phyloP scores from a whole-genome alignment of 768 basidiomycete genomes.

The Kwoniella pini region DNA sequence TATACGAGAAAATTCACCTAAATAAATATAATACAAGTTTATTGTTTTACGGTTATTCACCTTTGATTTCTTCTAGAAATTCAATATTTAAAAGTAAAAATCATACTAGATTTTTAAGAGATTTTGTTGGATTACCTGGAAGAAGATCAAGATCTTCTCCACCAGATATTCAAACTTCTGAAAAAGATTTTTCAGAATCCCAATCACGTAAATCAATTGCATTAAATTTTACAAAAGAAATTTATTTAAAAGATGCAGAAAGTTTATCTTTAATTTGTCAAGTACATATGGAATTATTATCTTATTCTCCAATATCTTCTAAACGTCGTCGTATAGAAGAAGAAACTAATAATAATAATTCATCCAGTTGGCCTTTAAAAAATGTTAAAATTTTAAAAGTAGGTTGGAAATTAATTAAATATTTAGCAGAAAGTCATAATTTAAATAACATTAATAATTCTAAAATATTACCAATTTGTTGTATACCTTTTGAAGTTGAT shows the following conservation, averaged over 20 bases:
- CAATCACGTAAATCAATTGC: constrained; percentile 2
- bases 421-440: constrained; percentile 2
- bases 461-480: constrained; percentile 9
- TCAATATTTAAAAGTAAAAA: not conserved
- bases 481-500: constrained; percentile 11
- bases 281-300: constrained; percentile 4
- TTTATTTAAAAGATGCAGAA: constrained; percentile 7
- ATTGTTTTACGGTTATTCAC: constrained; percentile 1
- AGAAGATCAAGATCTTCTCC: constrained; percentile 7
- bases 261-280: constrained; percentile 4
- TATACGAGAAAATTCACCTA: not conserved
- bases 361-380: constrained; percentile 9
- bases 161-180: not conserved
- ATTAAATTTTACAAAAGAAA: not conserved
- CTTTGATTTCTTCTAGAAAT: not conserved
- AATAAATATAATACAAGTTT: not conserved
- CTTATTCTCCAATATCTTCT: not conserved
- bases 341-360: too few species aligned
- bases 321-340: not conserved
- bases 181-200: not conserved
- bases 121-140: not conserved
- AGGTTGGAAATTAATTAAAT: constrained; percentile 1
- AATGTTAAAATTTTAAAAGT: constrained; percentile 1
- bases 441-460: not conserved
- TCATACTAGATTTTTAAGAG: not conserved